A percentile compares a stretch with the other conserved stretches of the same genome.
Conservation (phyloP, 2,329 filamentous ascomycete genomes). For the Fusarium zealandicum region DNA sequence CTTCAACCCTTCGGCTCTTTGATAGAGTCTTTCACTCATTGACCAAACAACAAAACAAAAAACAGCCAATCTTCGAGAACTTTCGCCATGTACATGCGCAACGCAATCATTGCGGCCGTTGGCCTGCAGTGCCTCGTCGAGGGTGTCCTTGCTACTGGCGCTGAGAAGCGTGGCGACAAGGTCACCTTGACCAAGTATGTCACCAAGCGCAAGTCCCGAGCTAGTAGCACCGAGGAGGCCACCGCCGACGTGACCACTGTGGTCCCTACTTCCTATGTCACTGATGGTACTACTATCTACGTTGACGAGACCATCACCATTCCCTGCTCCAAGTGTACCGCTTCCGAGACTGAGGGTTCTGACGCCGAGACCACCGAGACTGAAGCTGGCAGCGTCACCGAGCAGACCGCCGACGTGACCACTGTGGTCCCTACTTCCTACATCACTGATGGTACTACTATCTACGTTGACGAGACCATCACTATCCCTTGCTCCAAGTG, state of each 20-base stretch:
- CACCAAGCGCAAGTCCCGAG: conserved; percentile 22
- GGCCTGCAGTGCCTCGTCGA: conserved; percentile 35
- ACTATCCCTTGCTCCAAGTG: conserved; percentile 34
- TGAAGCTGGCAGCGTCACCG: conserved; percentile 1
- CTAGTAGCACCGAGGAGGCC: conserved; percentile 18
- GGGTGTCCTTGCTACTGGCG: conserved; percentile 24
- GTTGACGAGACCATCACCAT: conserved; percentile 33
- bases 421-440: conserved; percentile 32
- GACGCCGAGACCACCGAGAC: not conserved
- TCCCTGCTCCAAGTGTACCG: conserved; percentile 19
- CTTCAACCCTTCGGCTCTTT: conserved; percentile 36
- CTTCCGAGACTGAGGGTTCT: not conserved
- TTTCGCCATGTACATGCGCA: conserved; percentile 37
- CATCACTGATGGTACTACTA: conserved; percentile 30
- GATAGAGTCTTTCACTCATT: conserved; percentile 40
- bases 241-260: conserved; percentile 30
- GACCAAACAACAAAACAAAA: conserved; percentile 33
- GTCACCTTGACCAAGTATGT: conserved; percentile 27
- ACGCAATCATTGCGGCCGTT: conserved; percentile 34
- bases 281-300: conserved; percentile 26
- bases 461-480: conserved; percentile 30
- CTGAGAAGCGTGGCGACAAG: conserved; percentile 5
- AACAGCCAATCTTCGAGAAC: conserved; percentile 8
- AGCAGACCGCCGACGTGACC: conserved; percentile 18
- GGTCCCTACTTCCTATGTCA: conserved; percentile 31